Evolutionary conservation across 192 early-diverging fungal species (phyloP), one percentile per base, ranked within the genome.

Genomic region (Irineochytrium annulatum): DNA sequence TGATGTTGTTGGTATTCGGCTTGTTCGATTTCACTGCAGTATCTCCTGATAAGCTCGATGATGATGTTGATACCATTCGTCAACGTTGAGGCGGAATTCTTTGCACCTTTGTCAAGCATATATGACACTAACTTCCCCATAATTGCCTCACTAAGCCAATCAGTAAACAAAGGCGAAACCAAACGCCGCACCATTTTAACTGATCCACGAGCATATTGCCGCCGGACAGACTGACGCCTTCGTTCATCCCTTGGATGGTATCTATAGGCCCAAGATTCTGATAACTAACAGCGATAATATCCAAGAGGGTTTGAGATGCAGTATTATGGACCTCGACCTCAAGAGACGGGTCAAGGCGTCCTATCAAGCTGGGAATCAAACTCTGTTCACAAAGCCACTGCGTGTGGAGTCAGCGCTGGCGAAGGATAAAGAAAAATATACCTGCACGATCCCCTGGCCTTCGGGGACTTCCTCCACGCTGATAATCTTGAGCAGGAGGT

Each of bases 1-100:
- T 84, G 77, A 43, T 84, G 82, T 33, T 82, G 76, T 55, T 76
- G 74, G 52, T 75, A 73, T 67, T 84, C 82, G 0, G 77, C 79
- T 65, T 79, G 75, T 55, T 84, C 82, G 35, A 84, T 84, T 55
- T 84, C 82, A 52, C 79, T 88, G 85, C 94, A 97, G 71, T 96
- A 97, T 61, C 93, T 86, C 58, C 95, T 85, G 71, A 99, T 95
- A 17, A 99, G 77, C 77, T 99, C 95, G 59, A 99, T 95, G 62
- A 99, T 89, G 56, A 99, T 94, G 51, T 87, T 91, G 30, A 96
- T 91, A 63, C 92, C 93, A 69, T 94, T 97, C 55, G 87, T 91
- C 29, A 99, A 80, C 20, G 91, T 88, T 17, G 90, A 95, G 0
- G 91, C 88, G 22, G 89, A 84, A 67, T 89, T 77, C 14, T 91